Base-by-base conservation (phyloP, 1,139 yeast species). In the Zygotorulaspora mrakii region DNA sequence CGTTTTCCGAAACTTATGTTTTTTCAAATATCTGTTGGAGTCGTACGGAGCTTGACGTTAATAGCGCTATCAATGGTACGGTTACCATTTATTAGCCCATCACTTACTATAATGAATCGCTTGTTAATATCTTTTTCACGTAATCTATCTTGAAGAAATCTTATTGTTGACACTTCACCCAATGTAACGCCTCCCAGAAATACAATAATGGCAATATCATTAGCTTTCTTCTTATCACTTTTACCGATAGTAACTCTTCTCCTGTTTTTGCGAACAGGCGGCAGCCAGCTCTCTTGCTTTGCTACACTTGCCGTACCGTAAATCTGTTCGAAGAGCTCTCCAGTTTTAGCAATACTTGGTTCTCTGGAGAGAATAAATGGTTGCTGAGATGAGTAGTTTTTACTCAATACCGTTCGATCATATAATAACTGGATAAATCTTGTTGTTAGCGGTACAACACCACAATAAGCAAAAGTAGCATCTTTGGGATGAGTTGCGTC, bases 391-490 rank as follows among this genome's bases (percentile, higher is more conserved):
- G 51, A 46, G 42, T 52, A 54, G 17, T 49, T 40, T 33, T 55
- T 50, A 17, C 51, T 48, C 17, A 55, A 33, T 3, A 51, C 43
- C 3, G 61, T 47, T 24, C 64, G 39, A 43, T 59, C 64, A 37
- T 53, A 57, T 23, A 56, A 35, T 18, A 49, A 40, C 43, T 62
- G 64, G 4, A 61, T 32, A 11, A 59, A 29, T 32, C 66, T 49
- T 17, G 53, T 50, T 8, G 51, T 49, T 4, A 61, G 24, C 9
- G 66, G 66, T 2, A 61, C 56, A 1, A 59, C 54, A 9, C 66
- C 66, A 43, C 65, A 59, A 33, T 56, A 61, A 5, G 65, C 63
- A 46, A 58, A 61, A 2, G 60, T 50, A 9, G 55, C 50, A 25
- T 54, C 59, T n/a, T 32, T 45, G 1, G 57, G 57, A 4, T 48